Percentiles rank a stretch among this genome's conserved stretches.
Conservation (phyloP, 495 filamentous ascomycete genomes). For the Penicillium bialowiezense region DNA sequence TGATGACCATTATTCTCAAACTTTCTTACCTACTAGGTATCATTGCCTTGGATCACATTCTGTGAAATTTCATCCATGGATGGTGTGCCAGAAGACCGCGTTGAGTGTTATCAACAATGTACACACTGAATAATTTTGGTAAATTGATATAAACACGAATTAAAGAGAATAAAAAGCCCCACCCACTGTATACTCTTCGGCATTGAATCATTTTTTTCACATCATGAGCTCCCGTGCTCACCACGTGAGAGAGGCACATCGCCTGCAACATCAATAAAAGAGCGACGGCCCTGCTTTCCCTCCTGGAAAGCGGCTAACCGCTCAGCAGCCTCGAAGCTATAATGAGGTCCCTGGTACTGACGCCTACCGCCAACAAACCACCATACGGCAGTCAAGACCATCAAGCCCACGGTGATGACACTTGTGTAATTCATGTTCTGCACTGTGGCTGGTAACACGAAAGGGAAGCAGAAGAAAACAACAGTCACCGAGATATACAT, state of each 20-base stretch:
- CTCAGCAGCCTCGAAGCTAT: slow-evolving; percentile 32
- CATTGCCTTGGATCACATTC: too few relatives aligned
- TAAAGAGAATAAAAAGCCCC: too few relatives aligned
- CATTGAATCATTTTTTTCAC: neutral
- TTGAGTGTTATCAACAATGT: too few relatives aligned
- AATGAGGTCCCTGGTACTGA: slow-evolving; percentile 31
- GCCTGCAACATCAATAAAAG: slow-evolving; percentile 21
- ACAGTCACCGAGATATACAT: slow-evolving; percentile 64
- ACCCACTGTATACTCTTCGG: neutral
- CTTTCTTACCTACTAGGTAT: too few relatives aligned
- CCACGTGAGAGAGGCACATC: slow-evolving; percentile 2
- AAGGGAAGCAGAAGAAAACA: slow-evolving; percentile 72
- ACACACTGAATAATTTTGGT: too few relatives aligned
- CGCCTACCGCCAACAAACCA: slow-evolving; percentile 28
- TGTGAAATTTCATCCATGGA: too few relatives aligned
- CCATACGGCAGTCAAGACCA: slow-evolving; percentile 34
- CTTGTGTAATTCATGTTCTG: slow-evolving; percentile 67
- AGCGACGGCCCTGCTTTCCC: slow-evolving; percentile 23
- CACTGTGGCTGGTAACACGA: slow-evolving; percentile 48
- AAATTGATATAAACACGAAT: too few relatives aligned
- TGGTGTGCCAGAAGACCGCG: too few relatives aligned
- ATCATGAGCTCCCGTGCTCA: slow-evolving; percentile 7
- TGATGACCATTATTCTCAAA: too few relatives aligned
- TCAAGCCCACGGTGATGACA: slow-evolving; percentile 57
- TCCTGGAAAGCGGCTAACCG: slow-evolving; percentile 22